phyloP scores from a whole-genome alignment of 2,329 filamentous ascomycete genomes.

The Dactylellina sp. region DNA sequence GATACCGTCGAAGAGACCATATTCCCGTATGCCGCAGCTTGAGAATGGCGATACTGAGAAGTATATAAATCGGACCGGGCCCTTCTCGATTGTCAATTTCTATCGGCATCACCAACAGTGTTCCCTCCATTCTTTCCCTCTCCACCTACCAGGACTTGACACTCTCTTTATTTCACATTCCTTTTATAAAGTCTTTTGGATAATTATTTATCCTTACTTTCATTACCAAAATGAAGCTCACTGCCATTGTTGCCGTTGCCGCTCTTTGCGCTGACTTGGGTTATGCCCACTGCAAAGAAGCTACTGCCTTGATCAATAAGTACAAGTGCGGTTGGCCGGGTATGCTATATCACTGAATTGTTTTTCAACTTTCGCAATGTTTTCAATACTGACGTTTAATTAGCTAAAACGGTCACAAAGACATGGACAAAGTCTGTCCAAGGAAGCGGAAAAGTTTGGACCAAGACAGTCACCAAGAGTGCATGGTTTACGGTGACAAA shows the following conservation, averaged over 20 bases:
- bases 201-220: slow-evolving; percentile 6
- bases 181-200: background rate
- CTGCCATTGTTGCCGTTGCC: background rate
- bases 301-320: slow-evolving; percentile 3
- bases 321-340: slow-evolving; percentile 11
- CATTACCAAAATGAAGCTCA: slow-evolving; percentile 29
- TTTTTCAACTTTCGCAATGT: background rate
- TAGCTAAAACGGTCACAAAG: slow-evolving; percentile 8
- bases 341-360: slow-evolving; percentile 6
- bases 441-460: slow-evolving; percentile 5
- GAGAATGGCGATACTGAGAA: background rate
- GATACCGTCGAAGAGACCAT: no score
- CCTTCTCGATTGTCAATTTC: background rate
- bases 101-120: background rate
- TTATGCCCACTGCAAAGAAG: slow-evolving; percentile 17
- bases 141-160: background rate
- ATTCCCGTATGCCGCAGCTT: no score
- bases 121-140: background rate
- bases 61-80: background rate
- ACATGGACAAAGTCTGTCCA: background rate
- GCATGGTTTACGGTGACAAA: background rate
- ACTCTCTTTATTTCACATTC: background rate
- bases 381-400: background rate
- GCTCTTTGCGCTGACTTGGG: slow-evolving; percentile 25
- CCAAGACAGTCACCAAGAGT: slow-evolving; percentile 21